Evolutionary conservation across 805 yeast genomes (phyloP).

Genomic region (Brettanomyces naardenensis): DNA sequence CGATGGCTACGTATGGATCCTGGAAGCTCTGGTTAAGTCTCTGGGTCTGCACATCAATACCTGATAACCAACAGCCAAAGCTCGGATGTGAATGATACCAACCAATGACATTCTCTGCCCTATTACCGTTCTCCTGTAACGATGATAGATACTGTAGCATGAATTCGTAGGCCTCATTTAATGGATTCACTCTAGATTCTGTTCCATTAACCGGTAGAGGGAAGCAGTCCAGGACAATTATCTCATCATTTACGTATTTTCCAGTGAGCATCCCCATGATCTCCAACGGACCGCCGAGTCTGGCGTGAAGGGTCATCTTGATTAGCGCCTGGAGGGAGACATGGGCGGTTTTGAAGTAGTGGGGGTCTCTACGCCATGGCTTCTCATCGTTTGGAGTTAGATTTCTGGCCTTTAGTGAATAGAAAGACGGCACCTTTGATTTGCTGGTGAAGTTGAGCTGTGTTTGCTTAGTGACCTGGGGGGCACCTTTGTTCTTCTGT

Average conservation of each 20-base stretch:
- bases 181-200: slow-evolving; percentile 92
- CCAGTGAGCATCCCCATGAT: slow-evolving; percentile 96
- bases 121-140: slow-evolving; percentile 36
- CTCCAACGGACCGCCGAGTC: slow-evolving; percentile 79
- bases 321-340: slow-evolving; percentile 64
- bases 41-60: slow-evolving; percentile 90
- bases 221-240: slow-evolving; percentile 74
- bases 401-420: background rate
- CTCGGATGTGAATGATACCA: slow-evolving; percentile 99
- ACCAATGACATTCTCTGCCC: slow-evolving; percentile 76
- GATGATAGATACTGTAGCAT: slow-evolving; percentile 77
- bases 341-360: slow-evolving; percentile 52
- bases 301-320: slow-evolving; percentile 76
- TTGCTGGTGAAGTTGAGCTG: background rate
- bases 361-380: slow-evolving; percentile 53
- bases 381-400: slow-evolving; percentile 12
- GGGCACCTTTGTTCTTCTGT: no score
- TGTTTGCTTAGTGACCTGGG: background rate
- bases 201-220: slow-evolving; percentile 93
- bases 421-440: slow-evolving; percentile 1
- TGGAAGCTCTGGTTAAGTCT: slow-evolving; percentile 76
- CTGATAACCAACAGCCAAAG: slow-evolving; percentile 93
- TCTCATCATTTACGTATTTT: slow-evolving; percentile 39
- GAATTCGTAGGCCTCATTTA: slow-evolving; percentile 87
- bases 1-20: slow-evolving; percentile 87